A percentile compares a stretch with the other conserved stretches of the same genome.
These are phyloP conservation scores for Carnegiea gigantea DNA, from an alignment of 179 eudicot genomes.

Conservation along the genomic window DNA sequence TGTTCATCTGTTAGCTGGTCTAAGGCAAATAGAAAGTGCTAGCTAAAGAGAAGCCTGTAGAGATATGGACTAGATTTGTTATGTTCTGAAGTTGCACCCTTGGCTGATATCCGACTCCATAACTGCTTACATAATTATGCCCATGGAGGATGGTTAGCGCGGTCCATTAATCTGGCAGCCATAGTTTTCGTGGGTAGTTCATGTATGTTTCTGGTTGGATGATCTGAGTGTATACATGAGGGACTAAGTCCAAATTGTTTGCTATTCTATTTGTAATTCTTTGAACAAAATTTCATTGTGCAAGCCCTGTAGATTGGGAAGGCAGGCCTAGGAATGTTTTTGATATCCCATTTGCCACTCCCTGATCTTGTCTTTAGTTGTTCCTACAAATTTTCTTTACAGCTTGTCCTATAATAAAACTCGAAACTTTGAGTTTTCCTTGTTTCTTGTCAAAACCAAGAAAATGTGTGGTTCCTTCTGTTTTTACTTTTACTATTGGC, in stretches of 20 bases:
- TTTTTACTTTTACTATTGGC: background rate
- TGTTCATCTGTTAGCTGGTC: slow-evolving; percentile 8
- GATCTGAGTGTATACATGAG: slow-evolving; percentile 2
- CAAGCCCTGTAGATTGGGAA: slow-evolving; percentile 8
- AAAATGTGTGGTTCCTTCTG: background rate
- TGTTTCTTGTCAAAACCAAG: background rate
- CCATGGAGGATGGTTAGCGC: background rate
- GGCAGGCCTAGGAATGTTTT: background rate
- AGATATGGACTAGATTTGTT: background rate
- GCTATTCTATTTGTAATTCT: slow-evolving; percentile 18
- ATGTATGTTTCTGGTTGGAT: slow-evolving; percentile 11
- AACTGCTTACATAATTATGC: background rate
- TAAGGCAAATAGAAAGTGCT: background rate
- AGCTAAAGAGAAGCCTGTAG: background rate
- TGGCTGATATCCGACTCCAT: slow-evolving; percentile 12
- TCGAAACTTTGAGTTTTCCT: background rate
- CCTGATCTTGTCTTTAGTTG: slow-evolving; percentile 3
- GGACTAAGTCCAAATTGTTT: background rate
- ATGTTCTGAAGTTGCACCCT: background rate
- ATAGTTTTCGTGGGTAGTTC: background rate
- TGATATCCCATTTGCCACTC: background rate
- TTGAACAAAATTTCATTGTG: slow-evolving; percentile 3
- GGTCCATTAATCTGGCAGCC: background rate
- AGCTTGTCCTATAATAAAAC: background rate
- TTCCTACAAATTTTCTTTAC: background rate